Base-by-base conservation (phyloP, 2,329 filamentous ascomycete genomes). In the Xylariaceae sp. region DNA sequence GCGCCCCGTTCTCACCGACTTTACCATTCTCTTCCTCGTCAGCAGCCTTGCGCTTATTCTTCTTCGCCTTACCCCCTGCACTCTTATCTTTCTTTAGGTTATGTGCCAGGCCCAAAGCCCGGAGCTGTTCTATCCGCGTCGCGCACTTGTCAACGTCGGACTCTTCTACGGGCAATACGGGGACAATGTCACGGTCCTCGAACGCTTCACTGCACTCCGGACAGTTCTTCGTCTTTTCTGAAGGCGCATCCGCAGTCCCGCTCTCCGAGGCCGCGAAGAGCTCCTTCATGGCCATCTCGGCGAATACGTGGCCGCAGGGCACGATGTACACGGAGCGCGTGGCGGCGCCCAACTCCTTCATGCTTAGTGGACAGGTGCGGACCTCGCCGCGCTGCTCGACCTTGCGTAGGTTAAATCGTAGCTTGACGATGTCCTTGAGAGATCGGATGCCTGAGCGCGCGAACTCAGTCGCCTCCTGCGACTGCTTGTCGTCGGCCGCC, bases 291-390 rank as follows among this genome's bases (percentile, higher is more conserved):
- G 92, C 91, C 56, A 86, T 85, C 62, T 95, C 92, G 0, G 90
- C 88, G 74, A 97, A 97, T 0, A 90, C 92, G 77, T 99, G 95
- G 0, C 94, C 95, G 69, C 94, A 99, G 0, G 94, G 94, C 3
- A 97, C 90, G 2, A 99, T 69, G 69, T 97, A 99, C 1, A 96
- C 90, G 0, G 91, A 82, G 73, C 88, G 93, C 13, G 88, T 86
- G 4, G 81, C 80, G 0, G 92, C 86, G 0, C 94, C 94, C 23
- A 99, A 76, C 72, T 89, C 87, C 72, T 95, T 96, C 68, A 89
- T 84, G 1, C 92, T 96, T 57, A 97, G 83, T 0, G 93, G 92
- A 70, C 94, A 99, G 34, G 90, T 83, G 82, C 88, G 92, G 59
- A 80, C 82, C 68, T 87, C 84, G 37, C 64, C 65, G n/a, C 55